Evolutionary conservation across 2,329 filamentous ascomycete species (phyloP), one percentile per base, ranked within the genome.

Genomic region (Ilyonectria destructans): DNA sequence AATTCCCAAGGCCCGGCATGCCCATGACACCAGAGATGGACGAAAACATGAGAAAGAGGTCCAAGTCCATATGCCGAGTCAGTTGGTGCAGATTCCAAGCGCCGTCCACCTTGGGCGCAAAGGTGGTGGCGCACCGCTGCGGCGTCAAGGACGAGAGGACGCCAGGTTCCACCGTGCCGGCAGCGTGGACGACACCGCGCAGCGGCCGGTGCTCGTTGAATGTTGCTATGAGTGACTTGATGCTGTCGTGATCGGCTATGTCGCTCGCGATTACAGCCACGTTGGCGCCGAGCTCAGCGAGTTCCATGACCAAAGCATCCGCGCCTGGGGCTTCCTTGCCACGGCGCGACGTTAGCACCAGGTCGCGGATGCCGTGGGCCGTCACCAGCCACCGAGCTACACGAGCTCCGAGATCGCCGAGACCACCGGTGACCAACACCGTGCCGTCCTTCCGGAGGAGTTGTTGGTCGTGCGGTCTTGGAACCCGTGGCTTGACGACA

Each of bases 61-160:
- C 48, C 23, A 51, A 17, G 15, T 51, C 48, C 48, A 51, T 51
- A 8, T 51, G 12, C 6, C 7, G 5, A 13, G 48, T 51, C 5
- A 51, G 48, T 17, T 29, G 48, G 23, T 51, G 48, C 23, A 51
- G 23, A 6, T 51, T 51, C 48, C 48, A 51, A 13, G 23, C 21
- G 48, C 48, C 48, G 48, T 51, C 48, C 15, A 51, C 48, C 48
- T 51, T 51, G 13, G 48, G 48, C 12, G 48, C 48, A 51, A 51
- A 51, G 2, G 48, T 51, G 13, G 48, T 17, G 7, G 26, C 48
- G 23, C 48, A 51, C 13, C 23, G 23, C 23, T 29, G 13, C 2
- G 48, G 23, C 5, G 48, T 51, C 48, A 51, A 29, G 13, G 48
- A 51, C 6, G 23, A 17, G 4, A 51, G 13, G 23, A 26, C 23